A percentile compares a stretch with the other conserved stretches of the same genome.
These are phyloP conservation scores for Russula emetica DNA, from an alignment of 768 basidiomycete species.

Conservation along the genomic window DNA sequence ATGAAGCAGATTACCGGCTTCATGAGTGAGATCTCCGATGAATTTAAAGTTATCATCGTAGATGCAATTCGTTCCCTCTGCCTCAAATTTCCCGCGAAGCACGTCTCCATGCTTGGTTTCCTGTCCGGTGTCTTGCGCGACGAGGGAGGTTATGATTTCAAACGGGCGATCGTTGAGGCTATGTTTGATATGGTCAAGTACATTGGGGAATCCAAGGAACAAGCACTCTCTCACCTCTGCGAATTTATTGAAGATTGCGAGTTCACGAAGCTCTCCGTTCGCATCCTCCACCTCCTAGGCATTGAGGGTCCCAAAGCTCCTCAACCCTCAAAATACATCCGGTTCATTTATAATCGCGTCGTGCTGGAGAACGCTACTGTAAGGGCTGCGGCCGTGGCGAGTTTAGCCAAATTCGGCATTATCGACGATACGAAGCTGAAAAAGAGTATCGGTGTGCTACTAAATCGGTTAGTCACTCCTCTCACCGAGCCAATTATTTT, in stretches of 20 bases:
- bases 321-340: conserved; percentile 98
- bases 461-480: conserved; percentile 58
- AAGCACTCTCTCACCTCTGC: conserved; percentile 95
- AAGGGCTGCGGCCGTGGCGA: conserved; percentile 91
- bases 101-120: conserved; percentile 95
- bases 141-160: conserved; percentile 99
- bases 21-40: conserved; percentile 99
- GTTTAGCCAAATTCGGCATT: conserved; percentile 94
- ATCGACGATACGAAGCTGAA: conserved; percentile 72
- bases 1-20: conserved; percentile 99
- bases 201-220: conserved; percentile 92
- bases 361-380: conserved; percentile 98
- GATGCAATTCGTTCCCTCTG: conserved; percentile 97
- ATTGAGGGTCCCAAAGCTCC: conserved; percentile 93
- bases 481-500: conserved; percentile 13
- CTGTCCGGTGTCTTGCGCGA: conserved; percentile 94
- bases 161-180: conserved; percentile 97
- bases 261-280: conserved; percentile 97
- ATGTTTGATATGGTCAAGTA: conserved; percentile 99
- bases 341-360: conserved; percentile 99
- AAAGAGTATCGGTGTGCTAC: conserved; percentile 81
- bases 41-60: conserved; percentile 99
- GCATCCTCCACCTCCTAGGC: conserved; percentile 91
- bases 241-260: conserved; percentile 99
- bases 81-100: conserved; percentile 97